Base-by-base conservation (phyloP, 1,139 yeast genomes). In the Diutina ranongensis region DNA sequence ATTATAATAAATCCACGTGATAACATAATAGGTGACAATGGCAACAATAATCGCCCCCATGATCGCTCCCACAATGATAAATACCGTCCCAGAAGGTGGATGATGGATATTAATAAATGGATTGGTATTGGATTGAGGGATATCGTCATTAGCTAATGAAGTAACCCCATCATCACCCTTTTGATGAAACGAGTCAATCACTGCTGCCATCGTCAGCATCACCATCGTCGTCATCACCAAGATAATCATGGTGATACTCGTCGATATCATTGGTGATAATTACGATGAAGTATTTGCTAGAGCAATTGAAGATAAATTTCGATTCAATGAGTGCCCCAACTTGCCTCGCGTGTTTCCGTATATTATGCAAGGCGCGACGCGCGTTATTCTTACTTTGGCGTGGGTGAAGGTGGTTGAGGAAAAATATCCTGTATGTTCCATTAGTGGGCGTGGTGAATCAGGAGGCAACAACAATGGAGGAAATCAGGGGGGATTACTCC, bases 11-110 rank as follows among this genome's bases (percentile, higher is more conserved):
- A 63, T 20, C 53, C 58, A 61, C 9, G 56, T 50, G 18, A 57
- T 52, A 4, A 65, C 44, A 45, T 66, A 56, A 47, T 58, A 60
- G 4, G 52, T 22, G 2, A 59, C 46, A 2, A 64, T 44, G 7
- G 56, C 49, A 10, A 60, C 40, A 3, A 68, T 48, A 2, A 62
- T 27, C 5, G 62, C 54, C 2, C 61, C 61, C 2, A 71, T 47
- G 9, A 70, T 55, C 0, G 61, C 62, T 1, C 76, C 78, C 10
- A 69, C 59, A 1, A 69, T 58, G 19, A 72, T 67, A 53, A 73
- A 72, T n/a, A 72, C 67, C 18, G 73, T 56, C 33, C 68, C 67
- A 33, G 59, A 55, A 0, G 70, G 66, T 40, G 63, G 52, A 3
- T 49, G 46, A 4, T 62, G 47, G n/a, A 46, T 45, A 10, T 49